phyloP scores from a whole-genome alignment of 169 alveolate genomes.

The Eimeria falciformis region DNA sequence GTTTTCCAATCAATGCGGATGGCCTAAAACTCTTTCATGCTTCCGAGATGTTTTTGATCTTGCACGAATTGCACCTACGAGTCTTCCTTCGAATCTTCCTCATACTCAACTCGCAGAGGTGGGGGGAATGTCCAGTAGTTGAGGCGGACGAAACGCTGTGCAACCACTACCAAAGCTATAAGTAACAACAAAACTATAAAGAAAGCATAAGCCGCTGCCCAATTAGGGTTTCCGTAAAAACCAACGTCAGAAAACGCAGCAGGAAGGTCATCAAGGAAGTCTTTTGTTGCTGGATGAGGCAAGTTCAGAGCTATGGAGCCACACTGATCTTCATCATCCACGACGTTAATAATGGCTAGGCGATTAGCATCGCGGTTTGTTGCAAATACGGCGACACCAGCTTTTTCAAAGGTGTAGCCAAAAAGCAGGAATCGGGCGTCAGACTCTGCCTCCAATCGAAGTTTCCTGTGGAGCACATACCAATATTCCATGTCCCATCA shows the following conservation, averaged over 20 bases:
- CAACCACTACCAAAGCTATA: not conserved
- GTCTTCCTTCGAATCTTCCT: constrained; percentile 12
- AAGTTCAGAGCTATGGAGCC: constrained; percentile 13
- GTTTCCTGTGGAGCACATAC: constrained; percentile 66
- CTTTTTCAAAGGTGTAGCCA: constrained; percentile 43
- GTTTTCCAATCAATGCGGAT: no score
- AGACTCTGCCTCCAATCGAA: constrained; percentile 37
- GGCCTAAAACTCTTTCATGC: no score
- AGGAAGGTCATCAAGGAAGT: not conserved
- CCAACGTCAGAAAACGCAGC: not conserved
- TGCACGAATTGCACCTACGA: not conserved
- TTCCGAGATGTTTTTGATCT: no score
- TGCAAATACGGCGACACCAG: constrained; percentile 60
- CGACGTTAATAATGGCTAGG: constrained; percentile 32
- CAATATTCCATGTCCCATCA: no score
- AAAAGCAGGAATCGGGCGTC: constrained; percentile 47
- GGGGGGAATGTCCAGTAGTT: constrained; percentile 43
- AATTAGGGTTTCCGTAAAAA: constrained; percentile 33
- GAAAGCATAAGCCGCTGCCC: constrained; percentile 2
- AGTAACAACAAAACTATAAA: not conserved
- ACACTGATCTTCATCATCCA: not conserved
- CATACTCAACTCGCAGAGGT: constrained; percentile 38
- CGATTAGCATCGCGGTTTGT: constrained; percentile 39
- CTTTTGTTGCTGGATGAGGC: constrained; percentile 57
- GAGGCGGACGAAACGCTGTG: constrained; percentile 3